A percentile compares a stretch with the other conserved stretches of the same genome.
phyloP scores from a whole-genome alignment of 345 rosid genomes.

The Eutrema yunnanense region DNA sequence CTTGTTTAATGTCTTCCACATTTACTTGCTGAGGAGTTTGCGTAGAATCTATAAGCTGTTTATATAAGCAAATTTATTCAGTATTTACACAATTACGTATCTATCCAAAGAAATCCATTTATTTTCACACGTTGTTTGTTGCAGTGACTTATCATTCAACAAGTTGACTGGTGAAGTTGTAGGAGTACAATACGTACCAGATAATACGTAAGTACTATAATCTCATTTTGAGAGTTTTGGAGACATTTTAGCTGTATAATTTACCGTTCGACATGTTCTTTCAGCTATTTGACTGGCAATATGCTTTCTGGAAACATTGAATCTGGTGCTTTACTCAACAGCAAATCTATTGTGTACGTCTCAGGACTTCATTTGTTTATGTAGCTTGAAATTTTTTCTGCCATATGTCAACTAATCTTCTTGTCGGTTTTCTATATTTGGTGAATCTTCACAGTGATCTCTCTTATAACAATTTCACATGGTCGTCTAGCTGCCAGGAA shows the following conservation, averaged over 20 bases:
- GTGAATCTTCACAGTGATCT: conserved; percentile 11
- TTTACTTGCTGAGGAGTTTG: background rate
- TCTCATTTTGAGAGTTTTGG: background rate
- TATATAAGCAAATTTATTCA: background rate
- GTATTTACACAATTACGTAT: too few species aligned
- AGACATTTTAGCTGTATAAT: background rate
- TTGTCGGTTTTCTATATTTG: background rate
- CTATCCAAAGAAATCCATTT: too few species aligned
- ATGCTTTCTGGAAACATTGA: conserved; percentile 7
- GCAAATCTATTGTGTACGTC: conserved; percentile 3
- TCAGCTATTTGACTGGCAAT: conserved; percentile 19
- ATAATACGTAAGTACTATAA: background rate
- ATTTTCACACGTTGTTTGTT: background rate
- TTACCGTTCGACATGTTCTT: background rate
- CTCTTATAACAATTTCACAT: conserved; percentile 23
- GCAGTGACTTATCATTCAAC: conserved; percentile 26
- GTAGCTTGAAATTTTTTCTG: background rate
- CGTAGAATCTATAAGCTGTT: background rate
- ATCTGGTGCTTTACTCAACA: conserved; percentile 1
- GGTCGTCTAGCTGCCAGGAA: background rate
- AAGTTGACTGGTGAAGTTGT: conserved; percentile 5
- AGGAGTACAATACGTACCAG: background rate
- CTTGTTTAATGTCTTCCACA: background rate
- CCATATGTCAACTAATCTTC: background rate
- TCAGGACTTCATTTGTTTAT: background rate